Evolutionary conservation across 495 filamentous ascomycete genomes (phyloP), one percentile per base, ranked within the genome.

Genomic region (Talaromyces trachyspermus): DNA sequence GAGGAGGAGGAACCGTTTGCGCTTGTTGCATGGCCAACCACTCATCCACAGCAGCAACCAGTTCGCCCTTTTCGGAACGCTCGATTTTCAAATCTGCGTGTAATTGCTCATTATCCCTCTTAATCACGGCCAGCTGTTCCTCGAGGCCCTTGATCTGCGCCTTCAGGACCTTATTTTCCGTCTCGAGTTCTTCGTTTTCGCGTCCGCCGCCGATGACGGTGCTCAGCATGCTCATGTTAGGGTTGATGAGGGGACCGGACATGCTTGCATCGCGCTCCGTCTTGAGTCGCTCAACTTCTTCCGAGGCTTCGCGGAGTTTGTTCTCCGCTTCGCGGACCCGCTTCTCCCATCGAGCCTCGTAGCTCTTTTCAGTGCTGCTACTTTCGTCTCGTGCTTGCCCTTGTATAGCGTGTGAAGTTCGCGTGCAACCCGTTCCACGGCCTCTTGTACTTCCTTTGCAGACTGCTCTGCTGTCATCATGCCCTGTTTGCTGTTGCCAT

Each of bases 381-480:
- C 90, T 67, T 98, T 98, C 38, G 80, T 85, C 68, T 95, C 90
- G 59, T 98, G 94, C 60, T 98, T 98, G 59, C 79, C 76, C 66
- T 95, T 96, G 72, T 98, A 98, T n/a, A 95, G 74, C 0, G 78
- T 74, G 57, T 98, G 92, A 19, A 97, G 74, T 55, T 98, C 92
- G 9, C 85, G 77, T 2, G 86, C 90, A 23, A 95, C 87, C 49
- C 84, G 85, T 63, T 90, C 86, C n/a, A 97, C 87, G 12, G 94
- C 91, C 27, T 88, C 80, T 53, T 95, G 88, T 15, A 89, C 80
- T 32, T 74, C 71, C 0, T 68, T 72, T 6, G 70, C 66, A 12
- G 70, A 66, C 12, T 66, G 64, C 30, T 67, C 64, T 6, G 65
- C 60, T 2, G 56, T 56, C 8, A 56, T 59, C 5, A 43, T 42